Evolutionary conservation across 73 alveolate genomes (phyloP).

Genomic region (Blepharisma stoltei): DNA sequence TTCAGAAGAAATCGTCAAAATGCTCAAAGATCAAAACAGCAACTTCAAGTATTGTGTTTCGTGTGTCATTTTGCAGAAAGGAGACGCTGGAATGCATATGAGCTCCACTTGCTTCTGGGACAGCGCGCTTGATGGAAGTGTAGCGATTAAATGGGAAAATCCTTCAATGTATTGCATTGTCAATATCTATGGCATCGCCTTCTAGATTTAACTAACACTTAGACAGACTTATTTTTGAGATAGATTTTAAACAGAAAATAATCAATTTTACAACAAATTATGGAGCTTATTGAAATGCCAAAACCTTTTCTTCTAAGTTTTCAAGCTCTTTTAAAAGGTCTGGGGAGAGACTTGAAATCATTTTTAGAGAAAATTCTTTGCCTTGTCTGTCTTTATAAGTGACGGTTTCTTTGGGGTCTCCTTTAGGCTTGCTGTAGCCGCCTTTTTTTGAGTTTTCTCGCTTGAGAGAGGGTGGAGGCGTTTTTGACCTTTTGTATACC

Average conservation of each 20-base stretch:
- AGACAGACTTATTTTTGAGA: too few species aligned
- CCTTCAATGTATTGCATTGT: slow-evolving; percentile 59
- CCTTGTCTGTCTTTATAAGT: too few species aligned
- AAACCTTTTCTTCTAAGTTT: too few species aligned
- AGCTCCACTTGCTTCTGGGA: slow-evolving; percentile 67
- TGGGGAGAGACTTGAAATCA: too few species aligned
- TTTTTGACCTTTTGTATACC: not conserved
- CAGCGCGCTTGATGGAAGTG: slow-evolving; percentile 58
- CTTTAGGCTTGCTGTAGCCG: too few species aligned
- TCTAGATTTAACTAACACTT: slow-evolving; percentile 24
- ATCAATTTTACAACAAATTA: too few species aligned
- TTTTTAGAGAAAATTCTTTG: too few species aligned
- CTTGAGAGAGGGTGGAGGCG: not conserved
- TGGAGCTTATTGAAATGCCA: too few species aligned
- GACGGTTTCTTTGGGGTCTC: too few species aligned
- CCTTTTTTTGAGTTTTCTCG: not conserved
- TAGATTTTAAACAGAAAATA: too few species aligned
- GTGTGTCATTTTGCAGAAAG: slow-evolving; percentile 58
- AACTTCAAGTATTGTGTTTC: slow-evolving; percentile 56
- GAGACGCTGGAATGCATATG: slow-evolving; percentile 62
- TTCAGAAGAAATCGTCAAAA: slow-evolving; percentile 62
- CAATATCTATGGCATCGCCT: slow-evolving; percentile 61
- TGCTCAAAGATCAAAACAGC: slow-evolving; percentile 52
- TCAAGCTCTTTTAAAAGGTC: too few species aligned
- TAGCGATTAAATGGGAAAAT: slow-evolving; percentile 61